phyloP scores from a whole-genome alignment of 1,284 basidiomycete species.

The Malassezia japonica region DNA sequence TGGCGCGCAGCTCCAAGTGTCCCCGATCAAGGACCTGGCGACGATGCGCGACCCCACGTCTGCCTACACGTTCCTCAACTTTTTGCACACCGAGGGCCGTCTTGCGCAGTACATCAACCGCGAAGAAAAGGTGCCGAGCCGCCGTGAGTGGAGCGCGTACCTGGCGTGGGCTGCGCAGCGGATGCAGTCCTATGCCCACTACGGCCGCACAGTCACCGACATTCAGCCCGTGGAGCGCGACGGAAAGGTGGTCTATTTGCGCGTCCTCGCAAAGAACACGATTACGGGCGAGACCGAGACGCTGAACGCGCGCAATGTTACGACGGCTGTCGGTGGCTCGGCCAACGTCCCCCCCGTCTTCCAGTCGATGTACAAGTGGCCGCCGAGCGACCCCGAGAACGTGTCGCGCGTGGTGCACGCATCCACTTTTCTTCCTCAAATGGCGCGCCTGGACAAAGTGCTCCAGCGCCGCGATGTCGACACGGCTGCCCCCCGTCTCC shows the following conservation, averaged over 20 bases:
- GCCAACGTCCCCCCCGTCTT: conserved; percentile 32
- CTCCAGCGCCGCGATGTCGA: conserved; percentile 18
- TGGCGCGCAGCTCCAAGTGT: conserved; percentile 45
- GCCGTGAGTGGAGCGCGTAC: conserved; percentile 47
- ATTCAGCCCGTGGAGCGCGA: conserved; percentile 30
- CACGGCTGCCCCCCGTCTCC: conserved; percentile 14
- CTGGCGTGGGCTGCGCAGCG: conserved; percentile 42
- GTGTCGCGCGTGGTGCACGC: conserved; percentile 37
- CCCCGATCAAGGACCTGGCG: conserved; percentile 45
- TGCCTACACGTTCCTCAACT: conserved; percentile 42
- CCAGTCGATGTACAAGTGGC: conserved; percentile 19
- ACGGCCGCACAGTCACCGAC: conserved; percentile 32
- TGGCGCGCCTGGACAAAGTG: conserved; percentile 24
- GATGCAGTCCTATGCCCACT: conserved; percentile 34
- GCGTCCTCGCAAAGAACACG: conserved; percentile 20
- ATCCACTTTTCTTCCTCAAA: conserved; percentile 34
- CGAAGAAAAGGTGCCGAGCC: conserved; percentile 38
- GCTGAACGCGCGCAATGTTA: conserved; percentile 33
- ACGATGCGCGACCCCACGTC: conserved; percentile 47
- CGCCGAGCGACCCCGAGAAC: conserved; percentile 1
- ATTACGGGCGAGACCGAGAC: conserved; percentile 16
- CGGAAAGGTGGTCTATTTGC: conserved; percentile 21
- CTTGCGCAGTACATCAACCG: conserved; percentile 46
- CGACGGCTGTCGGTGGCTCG: conserved; percentile 36
- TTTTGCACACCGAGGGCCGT: conserved; percentile 37